Base-by-base conservation (phyloP, 495 filamentous ascomycete species). In the Penicillium canariense region DNA sequence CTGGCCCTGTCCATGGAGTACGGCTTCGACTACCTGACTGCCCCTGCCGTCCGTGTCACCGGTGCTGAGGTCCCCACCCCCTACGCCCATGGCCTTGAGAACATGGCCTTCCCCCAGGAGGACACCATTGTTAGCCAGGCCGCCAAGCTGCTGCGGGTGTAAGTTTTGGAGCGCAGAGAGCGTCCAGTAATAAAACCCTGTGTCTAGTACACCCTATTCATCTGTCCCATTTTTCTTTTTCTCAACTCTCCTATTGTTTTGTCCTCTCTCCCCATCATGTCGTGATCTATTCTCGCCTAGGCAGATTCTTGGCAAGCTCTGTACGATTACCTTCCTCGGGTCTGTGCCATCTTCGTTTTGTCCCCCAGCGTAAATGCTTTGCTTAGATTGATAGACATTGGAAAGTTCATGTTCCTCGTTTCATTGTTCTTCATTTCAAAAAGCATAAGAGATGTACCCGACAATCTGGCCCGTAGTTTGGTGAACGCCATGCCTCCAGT, bases 11-110 rank as follows among this genome's bases (percentile, higher is more conserved):
- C 89, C 51, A 95, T 95, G 89, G 94, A 98, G 76, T 97, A 97
- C 72, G 93, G 85, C 54, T 98, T 97, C 72, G 94, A 97, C 78
- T 96, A 95, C 79, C 84, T 98, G 56, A 86, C 96, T 58, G 89
- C 89, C 58, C 94, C 94, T 35, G 94, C 91, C 54, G 87, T 93
- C 70, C 84, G 93, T 72, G 84, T 97, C 62, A 96, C 90, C 51
- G 94, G 93, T 73, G 93, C 94, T 54, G 93, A 97, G 72, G 94
- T 97, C 11, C 93, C 92, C 50, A 96, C 92, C 40, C 92, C 93
- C 46, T 97, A 97, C 72, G 90, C 91, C 43, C 75, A 83, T 69
- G 86, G 86, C 61, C 81, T 96, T 53, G 94, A 98, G 81, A 80
- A 89, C 67, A 86, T 97, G 87, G 78, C 80, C 63, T 98, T 97